Evolutionary conservation across 371 early-diverging fungal genomes (phyloP).

Genomic region (Apophysomyces sp.): DNA sequence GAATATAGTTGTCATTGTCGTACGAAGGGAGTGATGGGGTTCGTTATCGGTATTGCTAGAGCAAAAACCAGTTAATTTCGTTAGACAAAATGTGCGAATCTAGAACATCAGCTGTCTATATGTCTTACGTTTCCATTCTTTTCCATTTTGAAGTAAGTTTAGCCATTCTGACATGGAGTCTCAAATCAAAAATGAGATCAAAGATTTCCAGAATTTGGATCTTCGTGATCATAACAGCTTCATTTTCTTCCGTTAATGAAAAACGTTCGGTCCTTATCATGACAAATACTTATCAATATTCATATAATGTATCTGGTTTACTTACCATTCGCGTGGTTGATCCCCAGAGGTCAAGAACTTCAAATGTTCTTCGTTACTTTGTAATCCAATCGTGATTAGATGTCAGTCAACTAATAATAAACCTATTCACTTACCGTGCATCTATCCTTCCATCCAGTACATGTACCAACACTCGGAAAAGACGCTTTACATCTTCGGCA

Average conservation of each 20-base stretch:
- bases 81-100: background rate
- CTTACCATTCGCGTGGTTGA: slow-evolving; percentile 22
- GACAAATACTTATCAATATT: too few species aligned
- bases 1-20: slow-evolving; percentile 19
- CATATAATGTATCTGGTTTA: background rate
- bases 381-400: background rate
- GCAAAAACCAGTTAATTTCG: background rate
- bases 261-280: slow-evolving; percentile 31
- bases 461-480: slow-evolving; percentile 38
- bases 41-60: slow-evolving; percentile 14
- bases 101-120: background rate
- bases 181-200: slow-evolving; percentile 45
- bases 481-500: slow-evolving; percentile 19
- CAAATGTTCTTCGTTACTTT: slow-evolving; percentile 29
- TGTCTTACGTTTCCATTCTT: slow-evolving; percentile 26
- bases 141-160: slow-evolving; percentile 31
- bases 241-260: slow-evolving; percentile 37
- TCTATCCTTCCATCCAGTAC: slow-evolving; percentile 49
- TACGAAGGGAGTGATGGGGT: slow-evolving; percentile 12
- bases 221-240: slow-evolving; percentile 43
- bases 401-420: background rate
- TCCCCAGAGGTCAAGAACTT: slow-evolving; percentile 14
- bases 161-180: slow-evolving; percentile 41
- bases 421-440: slow-evolving; percentile 18
- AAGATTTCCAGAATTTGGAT: slow-evolving; percentile 50